Evolutionary conservation across 2,329 filamentous ascomycete genomes (phyloP).

Genomic region (Colletotrichum sp.): DNA sequence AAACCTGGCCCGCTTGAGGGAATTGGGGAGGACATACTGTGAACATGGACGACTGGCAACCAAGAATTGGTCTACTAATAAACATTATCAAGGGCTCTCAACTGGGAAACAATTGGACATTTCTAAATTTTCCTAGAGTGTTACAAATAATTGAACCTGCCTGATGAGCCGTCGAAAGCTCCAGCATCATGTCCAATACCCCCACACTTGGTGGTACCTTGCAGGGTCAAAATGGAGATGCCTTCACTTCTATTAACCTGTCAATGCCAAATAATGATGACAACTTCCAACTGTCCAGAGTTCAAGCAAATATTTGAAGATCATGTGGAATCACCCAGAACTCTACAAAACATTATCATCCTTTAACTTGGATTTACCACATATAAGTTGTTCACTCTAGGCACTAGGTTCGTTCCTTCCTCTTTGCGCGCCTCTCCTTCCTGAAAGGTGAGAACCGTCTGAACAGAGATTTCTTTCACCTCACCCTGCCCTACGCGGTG

Average conservation of each 20-base stretch:
- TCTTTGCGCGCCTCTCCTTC: not conserved
- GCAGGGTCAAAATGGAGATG: not conserved
- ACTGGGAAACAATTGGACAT: accelerated
- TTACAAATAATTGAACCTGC: accelerated
- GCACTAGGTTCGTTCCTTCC: not conserved
- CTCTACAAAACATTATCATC: accelerated
- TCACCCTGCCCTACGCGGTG: not conserved
- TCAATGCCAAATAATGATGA: not conserved
- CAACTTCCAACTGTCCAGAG: not conserved
- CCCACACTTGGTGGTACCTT: not conserved
- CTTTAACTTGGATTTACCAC: not conserved
- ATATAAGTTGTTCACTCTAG: not conserved
- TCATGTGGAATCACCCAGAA: not conserved
- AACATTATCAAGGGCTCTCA: not conserved
- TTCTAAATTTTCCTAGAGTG: accelerated
- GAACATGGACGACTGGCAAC: not conserved
- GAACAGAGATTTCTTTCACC: not conserved
- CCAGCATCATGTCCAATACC: not conserved
- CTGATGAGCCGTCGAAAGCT: not conserved
- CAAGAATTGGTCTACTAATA: not conserved
- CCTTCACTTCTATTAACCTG: not conserved
- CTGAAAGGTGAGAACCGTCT: not conserved
- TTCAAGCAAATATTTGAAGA: not conserved
- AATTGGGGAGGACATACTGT: accelerated
- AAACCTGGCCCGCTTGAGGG: accelerated